Conservation (phyloP, 2,329 filamentous ascomycete genomes). For the Ophidiomyces ophidiicola region DNA sequence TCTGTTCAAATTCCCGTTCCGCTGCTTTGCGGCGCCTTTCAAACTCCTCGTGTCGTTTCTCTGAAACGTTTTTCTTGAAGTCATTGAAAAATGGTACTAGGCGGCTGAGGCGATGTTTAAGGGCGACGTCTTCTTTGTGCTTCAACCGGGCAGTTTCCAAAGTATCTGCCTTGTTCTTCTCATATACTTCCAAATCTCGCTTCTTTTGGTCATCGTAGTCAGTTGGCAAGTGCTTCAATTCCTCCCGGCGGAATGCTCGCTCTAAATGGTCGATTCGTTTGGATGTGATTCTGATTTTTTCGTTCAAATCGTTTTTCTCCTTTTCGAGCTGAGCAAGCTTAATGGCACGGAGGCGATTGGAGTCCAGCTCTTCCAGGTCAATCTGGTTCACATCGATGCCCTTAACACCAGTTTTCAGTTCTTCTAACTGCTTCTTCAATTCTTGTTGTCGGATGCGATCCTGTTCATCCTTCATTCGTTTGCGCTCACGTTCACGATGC, state of each 20-base stretch:
- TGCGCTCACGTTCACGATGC: conserved; percentile 78
- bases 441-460: conserved; percentile 86
- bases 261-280: conserved; percentile 96
- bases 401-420: conserved; percentile 81
- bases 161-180: conserved; percentile 63
- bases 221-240: conserved; percentile 75
- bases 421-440: conserved; percentile 80
- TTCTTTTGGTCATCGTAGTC: conserved; percentile 79
- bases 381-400: conserved; percentile 58
- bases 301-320: conserved; percentile 92
- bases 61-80: conserved; percentile 70
- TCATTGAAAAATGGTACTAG: conserved; percentile 73
- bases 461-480: conserved; percentile 72
- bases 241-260: conserved; percentile 90
- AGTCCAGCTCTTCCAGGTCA: conserved; percentile 76
- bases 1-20: conserved; percentile 83
- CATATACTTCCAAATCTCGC: conserved; percentile 65
- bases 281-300: conserved; percentile 78
- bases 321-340: conserved; percentile 93
- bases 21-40: conserved; percentile 86
- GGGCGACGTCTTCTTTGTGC: conserved; percentile 80
- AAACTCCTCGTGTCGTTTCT: conserved; percentile 86
- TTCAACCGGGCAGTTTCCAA: conserved; percentile 71
- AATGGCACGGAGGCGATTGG: conserved; percentile 78
- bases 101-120: conserved; percentile 83